These are phyloP conservation scores for Helotiales sp. DNA, from an alignment of 2,329 filamentous ascomycete genomes.

Conservation along the genomic window DNA sequence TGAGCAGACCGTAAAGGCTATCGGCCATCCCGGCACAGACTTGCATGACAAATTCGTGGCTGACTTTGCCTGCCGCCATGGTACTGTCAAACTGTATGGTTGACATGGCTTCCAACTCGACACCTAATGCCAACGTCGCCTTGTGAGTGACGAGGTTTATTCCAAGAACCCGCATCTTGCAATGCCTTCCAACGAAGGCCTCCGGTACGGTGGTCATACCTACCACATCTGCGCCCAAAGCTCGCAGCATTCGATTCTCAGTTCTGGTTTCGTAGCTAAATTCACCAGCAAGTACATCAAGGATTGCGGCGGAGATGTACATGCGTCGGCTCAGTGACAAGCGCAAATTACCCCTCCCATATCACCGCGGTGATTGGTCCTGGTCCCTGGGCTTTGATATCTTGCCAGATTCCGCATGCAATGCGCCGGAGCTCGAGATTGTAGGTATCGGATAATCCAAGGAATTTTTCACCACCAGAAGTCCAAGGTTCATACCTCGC, in stretches of 20 bases:
- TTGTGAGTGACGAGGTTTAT: constrained; percentile 68
- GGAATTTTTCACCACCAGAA: constrained; percentile 20
- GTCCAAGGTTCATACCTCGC: constrained; percentile 16
- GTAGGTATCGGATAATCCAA: constrained; percentile 25
- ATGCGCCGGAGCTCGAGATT: constrained; percentile 20
- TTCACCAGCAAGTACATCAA: constrained; percentile 7
- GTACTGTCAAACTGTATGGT: too few relatives aligned
- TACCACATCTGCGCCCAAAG: constrained; percentile 65
- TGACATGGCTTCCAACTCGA: too few relatives aligned
- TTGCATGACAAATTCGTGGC: constrained; percentile 65
- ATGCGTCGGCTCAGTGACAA: constrained; percentile 23
- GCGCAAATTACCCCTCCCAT: constrained; percentile 23
- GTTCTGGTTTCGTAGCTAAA: constrained; percentile 60
- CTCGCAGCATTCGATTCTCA: constrained; percentile 61
- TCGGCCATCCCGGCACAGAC: constrained; percentile 58
- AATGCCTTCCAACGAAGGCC: constrained; percentile 65
- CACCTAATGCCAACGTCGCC: too few relatives aligned
- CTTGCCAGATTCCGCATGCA: constrained; percentile 20
- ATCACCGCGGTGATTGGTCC: constrained; percentile 6
- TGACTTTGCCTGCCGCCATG: constrained; percentile 59
- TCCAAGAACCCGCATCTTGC: constrained; percentile 61
- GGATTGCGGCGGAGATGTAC: not conserved
- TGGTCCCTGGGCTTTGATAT: not conserved
- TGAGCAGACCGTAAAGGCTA: constrained; percentile 43
- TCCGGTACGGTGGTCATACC: constrained; percentile 72